Base-by-base conservation (phyloP, 352 stramenopile species). In the Phytophthora litchii region DNA sequence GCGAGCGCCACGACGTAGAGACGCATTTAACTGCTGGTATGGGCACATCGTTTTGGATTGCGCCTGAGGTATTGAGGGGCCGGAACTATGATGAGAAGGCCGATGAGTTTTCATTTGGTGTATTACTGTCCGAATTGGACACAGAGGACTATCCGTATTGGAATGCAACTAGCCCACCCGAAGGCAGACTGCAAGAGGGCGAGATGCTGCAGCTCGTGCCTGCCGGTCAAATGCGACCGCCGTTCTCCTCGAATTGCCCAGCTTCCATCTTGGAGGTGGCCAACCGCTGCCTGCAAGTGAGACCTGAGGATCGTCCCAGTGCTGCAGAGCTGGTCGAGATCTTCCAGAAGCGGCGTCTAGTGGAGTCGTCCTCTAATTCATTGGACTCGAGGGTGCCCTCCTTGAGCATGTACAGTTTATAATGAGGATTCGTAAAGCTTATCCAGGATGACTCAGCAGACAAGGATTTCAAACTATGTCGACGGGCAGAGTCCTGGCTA, bases 91-190 rank as follows among this genome's bases (percentile, higher is more conserved):
- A 77, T 38, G 68, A 80, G 35, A 65, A 64, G 34, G 72, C 72
- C 11, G 68, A 77, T 31, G 59, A 73, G 13, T 78, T 64, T 32
- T 80, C 68, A 13, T 76, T 76, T 41, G 67, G 67, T 10, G 61
- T 80, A 14, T 67, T 83, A 54, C 57, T 83, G 20, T 76, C 67
- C 2, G 74, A 83, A 43, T 58, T 80, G 32, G 74, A 83, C 41
- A 80, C 70, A 20, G 43, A 67, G 37, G 70, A 72, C 43, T 76
- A 54, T 41, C 70, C 64, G 36, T 80, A 75, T 48, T 74, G 63
- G 63, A 74, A 74, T 20, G 54, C 56, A 0, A n/a, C 53, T 35
- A 51, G 70, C 31, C 49, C 44, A 3, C 40, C 53, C 2, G 40
- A 49, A 4, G 23, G 64, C 17, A 72, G 61, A 36, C 34, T 74